These are phyloP conservation scores for Thraustochytrium sp. DNA, from an alignment of 352 stramenopile species.

Conservation along the genomic window DNA sequence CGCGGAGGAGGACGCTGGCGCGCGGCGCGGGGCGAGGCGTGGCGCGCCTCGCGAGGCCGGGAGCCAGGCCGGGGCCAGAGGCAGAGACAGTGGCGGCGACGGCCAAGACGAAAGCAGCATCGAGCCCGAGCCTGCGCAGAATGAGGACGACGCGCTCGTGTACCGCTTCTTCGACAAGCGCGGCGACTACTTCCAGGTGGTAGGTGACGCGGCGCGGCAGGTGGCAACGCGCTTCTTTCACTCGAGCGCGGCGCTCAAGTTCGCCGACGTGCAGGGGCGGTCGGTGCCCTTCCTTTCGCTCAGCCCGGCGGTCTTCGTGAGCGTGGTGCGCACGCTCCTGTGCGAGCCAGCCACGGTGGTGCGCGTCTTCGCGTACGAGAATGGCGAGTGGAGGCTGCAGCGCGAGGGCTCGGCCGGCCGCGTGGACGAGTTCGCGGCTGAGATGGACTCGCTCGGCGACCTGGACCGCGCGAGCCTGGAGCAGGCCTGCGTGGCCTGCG, in stretches of 20 bases:
- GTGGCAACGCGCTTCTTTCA: conserved; percentile 6
- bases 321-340: neutral
- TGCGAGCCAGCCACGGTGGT: neutral
- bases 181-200: conserved; percentile 21
- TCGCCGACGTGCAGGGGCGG: neutral
- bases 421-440: neutral
- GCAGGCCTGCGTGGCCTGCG: neutral
- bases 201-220: neutral
- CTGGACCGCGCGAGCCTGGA: neutral
- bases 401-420: neutral
- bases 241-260: conserved; percentile 1
- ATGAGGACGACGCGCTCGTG: neutral
- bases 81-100: neutral
- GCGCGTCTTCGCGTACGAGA: neutral
- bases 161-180: conserved; percentile 11
- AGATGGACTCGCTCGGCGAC: neutral
- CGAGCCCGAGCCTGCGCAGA: neutral
- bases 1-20: neutral
- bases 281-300: neutral
- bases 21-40: no score
- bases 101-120: neutral
- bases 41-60: no score
- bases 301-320: conserved; percentile 2
- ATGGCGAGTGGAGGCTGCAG: neutral
- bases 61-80: no score